Evolutionary conservation across 2,329 filamentous ascomycete species (phyloP).

Genomic region (Pseudodiploospora longispora): DNA sequence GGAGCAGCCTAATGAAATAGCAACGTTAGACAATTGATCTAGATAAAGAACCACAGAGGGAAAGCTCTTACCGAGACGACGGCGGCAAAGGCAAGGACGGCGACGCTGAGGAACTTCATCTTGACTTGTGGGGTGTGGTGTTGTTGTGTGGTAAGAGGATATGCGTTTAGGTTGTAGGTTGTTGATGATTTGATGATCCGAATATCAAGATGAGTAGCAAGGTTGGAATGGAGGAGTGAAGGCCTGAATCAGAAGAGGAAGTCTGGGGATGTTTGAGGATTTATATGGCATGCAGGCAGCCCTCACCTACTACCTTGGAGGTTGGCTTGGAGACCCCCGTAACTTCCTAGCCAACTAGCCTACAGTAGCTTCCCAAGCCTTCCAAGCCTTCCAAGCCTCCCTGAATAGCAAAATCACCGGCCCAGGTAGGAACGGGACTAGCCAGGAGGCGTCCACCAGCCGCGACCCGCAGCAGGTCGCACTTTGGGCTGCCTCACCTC

Average conservation of each 20-base stretch:
- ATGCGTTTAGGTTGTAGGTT: background rate
- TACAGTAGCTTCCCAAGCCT: too few species aligned
- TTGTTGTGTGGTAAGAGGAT: background rate
- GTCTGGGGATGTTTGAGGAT: background rate
- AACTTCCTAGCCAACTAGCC: too few species aligned
- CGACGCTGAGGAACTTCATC: conserved; percentile 31
- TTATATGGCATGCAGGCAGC: too few species aligned
- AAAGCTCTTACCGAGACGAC: conserved; percentile 19
- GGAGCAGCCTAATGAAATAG: conserved; percentile 5
- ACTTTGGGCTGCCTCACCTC: too few species aligned
- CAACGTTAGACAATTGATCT: too few species aligned
- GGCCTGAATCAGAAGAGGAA: background rate
- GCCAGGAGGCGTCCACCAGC: too few species aligned
- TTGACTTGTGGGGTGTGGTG: conserved; percentile 8
- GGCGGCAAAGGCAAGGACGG: conserved; percentile 24
- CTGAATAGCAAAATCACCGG: too few species aligned
- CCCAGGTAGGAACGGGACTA: too few species aligned
- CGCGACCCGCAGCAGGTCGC: too few species aligned
- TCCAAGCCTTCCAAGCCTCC: too few species aligned
- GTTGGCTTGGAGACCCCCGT: too few species aligned
- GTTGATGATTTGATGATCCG: background rate
- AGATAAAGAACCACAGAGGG: background rate
- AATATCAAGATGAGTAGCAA: background rate
- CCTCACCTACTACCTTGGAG: too few species aligned
- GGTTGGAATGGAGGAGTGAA: background rate